Evolutionary conservation across 2,329 filamentous ascomycete species (phyloP).

Genomic region (Colletotrichum sp.): DNA sequence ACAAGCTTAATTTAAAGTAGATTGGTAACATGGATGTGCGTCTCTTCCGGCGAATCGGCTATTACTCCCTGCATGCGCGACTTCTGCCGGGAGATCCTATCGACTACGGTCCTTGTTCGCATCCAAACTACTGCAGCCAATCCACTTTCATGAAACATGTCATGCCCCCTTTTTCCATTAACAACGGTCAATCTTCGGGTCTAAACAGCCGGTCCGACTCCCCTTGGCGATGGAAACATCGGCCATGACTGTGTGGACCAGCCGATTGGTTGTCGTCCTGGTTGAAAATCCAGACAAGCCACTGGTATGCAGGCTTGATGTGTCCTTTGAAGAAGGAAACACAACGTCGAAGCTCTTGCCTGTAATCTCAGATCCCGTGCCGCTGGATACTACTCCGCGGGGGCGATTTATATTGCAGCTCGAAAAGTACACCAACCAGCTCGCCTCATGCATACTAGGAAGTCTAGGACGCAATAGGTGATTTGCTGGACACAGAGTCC

Average conservation of each 20-base stretch:
- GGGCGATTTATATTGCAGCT: not conserved
- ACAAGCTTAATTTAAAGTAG: constrained; percentile 12
- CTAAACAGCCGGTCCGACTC: not conserved
- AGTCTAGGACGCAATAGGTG: not conserved
- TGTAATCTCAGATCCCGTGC: not conserved
- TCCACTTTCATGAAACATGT: not conserved
- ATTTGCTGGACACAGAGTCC: not conserved
- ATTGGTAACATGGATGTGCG: not conserved
- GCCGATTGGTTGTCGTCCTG: not conserved
- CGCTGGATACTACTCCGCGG: not conserved
- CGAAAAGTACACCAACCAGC: not conserved
- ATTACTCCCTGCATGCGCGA: not conserved
- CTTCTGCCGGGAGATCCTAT: not conserved
- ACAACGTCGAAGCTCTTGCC: not conserved
- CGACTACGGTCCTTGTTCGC: not conserved
- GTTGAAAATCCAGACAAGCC: not conserved
- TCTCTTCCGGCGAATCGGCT: not conserved
- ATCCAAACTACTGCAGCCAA: not conserved
- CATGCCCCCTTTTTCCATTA: not conserved
- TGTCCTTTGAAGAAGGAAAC: not conserved
- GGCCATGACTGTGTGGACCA: not conserved
- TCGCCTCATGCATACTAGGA: not conserved
- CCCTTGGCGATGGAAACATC: not conserved
- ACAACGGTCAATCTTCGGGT: not conserved
- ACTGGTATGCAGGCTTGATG: not conserved